Evolutionary conservation across 768 basidiomycete species (phyloP).

Genomic region (Calocybe cyanea): DNA sequence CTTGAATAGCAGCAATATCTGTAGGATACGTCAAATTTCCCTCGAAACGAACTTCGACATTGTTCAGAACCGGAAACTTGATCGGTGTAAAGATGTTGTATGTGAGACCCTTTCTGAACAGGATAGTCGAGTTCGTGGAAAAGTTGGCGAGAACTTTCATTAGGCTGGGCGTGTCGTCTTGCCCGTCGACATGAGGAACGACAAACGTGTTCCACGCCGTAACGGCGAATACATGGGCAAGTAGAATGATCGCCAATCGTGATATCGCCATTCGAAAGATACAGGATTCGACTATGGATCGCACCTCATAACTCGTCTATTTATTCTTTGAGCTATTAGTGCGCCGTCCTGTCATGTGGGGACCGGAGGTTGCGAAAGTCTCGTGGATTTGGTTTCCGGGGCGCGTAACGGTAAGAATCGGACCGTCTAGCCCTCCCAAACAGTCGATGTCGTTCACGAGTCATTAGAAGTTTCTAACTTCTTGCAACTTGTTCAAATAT

Average conservation of each 20-base stretch:
- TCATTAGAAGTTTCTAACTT: too few species aligned
- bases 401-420: too few species aligned
- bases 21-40: conserved; percentile 56
- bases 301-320: too few species aligned
- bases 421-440: too few species aligned
- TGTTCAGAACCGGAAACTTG: conserved; percentile 49
- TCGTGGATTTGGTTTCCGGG: too few species aligned
- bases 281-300: too few species aligned
- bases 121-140: conserved; percentile 43
- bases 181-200: conserved; percentile 44
- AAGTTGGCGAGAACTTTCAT: conserved; percentile 38
- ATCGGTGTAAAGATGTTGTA: conserved; percentile 64
- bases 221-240: conserved; percentile 21
- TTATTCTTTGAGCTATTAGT: too few species aligned
- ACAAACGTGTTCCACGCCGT: conserved; percentile 45
- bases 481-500: too few species aligned
- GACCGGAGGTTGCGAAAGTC: too few species aligned
- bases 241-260: conserved; percentile 14
- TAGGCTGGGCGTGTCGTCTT: conserved; percentile 51
- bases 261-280: too few species aligned
- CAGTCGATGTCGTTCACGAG: too few species aligned
- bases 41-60: conserved; percentile 54
- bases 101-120: conserved; percentile 51
- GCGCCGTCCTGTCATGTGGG: too few species aligned
- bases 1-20: conserved; percentile 49